Conservation (phyloP, 225 moss, liverwort and hornwort genomes). For the Takakia lepidozioides region DNA sequence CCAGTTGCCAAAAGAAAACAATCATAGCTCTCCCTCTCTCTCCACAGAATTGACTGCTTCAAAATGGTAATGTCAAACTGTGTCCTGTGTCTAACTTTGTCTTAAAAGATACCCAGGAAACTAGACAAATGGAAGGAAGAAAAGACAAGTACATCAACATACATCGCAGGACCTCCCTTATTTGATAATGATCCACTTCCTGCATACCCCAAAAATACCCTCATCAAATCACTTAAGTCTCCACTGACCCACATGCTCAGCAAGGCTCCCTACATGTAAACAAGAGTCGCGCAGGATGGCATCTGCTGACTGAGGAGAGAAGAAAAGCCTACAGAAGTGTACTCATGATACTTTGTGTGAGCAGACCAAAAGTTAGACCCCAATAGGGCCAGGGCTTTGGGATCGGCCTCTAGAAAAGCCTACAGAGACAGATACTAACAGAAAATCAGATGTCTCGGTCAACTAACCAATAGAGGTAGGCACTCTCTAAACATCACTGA, state of each 20-base stretch:
- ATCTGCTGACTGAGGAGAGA: no score
- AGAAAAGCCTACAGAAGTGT: no score
- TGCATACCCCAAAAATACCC: constrained; percentile 17
- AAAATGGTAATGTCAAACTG: not conserved
- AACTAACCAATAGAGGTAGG: no score
- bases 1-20: not conserved
- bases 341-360: no score
- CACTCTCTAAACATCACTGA: no score
- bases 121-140: not conserved
- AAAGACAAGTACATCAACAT: no score
- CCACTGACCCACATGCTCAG: not conserved
- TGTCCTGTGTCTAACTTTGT: not conserved
- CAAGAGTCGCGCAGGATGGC: no score
- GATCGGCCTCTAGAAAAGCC: no score
- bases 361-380: no score
- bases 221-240: not conserved
- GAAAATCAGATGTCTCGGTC: no score
- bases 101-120: not conserved
- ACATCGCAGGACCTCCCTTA: constrained; percentile 94
- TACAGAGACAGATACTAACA: no score
- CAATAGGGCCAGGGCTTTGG: no score
- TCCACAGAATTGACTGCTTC: not conserved
- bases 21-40: not conserved
- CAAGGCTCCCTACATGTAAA: not conserved
- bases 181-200: constrained; percentile 97